Conservation (phyloP, 2,329 filamentous ascomycete species). For the Sporothrix phasma region DNA sequence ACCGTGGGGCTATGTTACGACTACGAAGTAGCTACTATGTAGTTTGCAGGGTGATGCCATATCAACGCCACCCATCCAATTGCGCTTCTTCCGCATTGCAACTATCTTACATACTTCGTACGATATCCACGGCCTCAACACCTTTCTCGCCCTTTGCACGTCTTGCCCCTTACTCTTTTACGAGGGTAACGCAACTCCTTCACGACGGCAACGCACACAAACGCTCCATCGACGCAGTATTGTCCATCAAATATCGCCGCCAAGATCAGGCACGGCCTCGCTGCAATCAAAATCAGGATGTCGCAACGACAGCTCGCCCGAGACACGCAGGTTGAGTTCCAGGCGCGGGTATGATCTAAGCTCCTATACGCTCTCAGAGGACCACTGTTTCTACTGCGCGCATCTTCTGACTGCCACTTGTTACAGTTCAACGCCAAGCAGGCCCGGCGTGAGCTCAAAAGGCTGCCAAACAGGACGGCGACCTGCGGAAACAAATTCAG, state of each 20-base stretch:
- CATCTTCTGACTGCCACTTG: not conserved
- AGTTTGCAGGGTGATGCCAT: not conserved
- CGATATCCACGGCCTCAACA: not conserved
- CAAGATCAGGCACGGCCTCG: not conserved
- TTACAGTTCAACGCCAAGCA: constrained; percentile 52
- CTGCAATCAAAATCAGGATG: constrained; percentile 32
- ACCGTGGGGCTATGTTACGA: too few relatives aligned
- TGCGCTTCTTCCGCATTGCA: not conserved
- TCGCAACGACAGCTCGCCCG: constrained; percentile 48
- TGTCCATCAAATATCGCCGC: not conserved
- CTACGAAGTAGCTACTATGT: too few relatives aligned
- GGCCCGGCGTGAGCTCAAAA: constrained; percentile 51
- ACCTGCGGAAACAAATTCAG: constrained; percentile 54
- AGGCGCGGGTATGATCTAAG: constrained; percentile 41
- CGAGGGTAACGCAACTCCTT: too few relatives aligned
- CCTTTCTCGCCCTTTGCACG: not conserved
- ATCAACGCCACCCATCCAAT: not conserved
- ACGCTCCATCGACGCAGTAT: not conserved
- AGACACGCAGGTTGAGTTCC: constrained; percentile 55
- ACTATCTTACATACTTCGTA: not conserved
- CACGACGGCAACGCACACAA: too few relatives aligned
- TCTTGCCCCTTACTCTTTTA: not conserved
- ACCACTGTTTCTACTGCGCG: not conserved
- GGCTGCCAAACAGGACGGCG: constrained; percentile 49
- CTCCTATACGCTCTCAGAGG: not conserved